phyloP scores from a whole-genome alignment of 176 grass and related monocot species.

The Eleusine coracana region DNA sequence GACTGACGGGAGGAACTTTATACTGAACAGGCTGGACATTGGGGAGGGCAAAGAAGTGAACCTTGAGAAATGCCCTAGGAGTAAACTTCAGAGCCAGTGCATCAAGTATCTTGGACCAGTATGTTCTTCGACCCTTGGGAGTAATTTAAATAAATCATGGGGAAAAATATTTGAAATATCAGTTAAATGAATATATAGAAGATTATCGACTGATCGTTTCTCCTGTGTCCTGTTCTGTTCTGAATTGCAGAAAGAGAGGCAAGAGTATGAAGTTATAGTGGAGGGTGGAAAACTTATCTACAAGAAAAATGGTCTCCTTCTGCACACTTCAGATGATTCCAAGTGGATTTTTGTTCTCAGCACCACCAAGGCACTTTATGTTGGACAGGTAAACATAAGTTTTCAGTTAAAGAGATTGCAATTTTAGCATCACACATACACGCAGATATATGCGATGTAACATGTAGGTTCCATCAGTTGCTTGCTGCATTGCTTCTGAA shows the following conservation, averaged over 20 bases:
- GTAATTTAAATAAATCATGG: background rate
- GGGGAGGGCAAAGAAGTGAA: conserved; percentile 95
- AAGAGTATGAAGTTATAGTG: conserved; percentile 75
- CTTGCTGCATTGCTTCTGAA: conserved; percentile 30
- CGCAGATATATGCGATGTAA: background rate
- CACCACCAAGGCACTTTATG: conserved; percentile 67
- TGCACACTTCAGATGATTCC: conserved; percentile 72
- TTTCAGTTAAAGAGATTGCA: background rate
- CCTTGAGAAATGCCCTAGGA: conserved; percentile 81
- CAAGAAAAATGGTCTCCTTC: conserved; percentile 50
- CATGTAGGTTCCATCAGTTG: background rate
- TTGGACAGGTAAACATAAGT: conserved; percentile 73
- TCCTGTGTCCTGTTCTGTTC: background rate
- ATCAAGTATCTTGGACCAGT: conserved; percentile 93
- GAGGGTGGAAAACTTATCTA: conserved; percentile 69
- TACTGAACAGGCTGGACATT: conserved; percentile 76
- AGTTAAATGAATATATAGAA: background rate
- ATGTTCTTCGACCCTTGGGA: conserved; percentile 32
- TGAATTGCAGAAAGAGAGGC: conserved; percentile 78
- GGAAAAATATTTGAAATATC: background rate
- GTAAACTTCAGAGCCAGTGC: conserved; percentile 86
- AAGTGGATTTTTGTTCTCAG: conserved; percentile 97
- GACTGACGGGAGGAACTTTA: background rate
- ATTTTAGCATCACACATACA: background rate
- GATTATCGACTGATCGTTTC: conserved; percentile 25